Evolutionary conservation across 2,329 filamentous ascomycete species (phyloP).

Genomic region (Fusarium udum): DNA sequence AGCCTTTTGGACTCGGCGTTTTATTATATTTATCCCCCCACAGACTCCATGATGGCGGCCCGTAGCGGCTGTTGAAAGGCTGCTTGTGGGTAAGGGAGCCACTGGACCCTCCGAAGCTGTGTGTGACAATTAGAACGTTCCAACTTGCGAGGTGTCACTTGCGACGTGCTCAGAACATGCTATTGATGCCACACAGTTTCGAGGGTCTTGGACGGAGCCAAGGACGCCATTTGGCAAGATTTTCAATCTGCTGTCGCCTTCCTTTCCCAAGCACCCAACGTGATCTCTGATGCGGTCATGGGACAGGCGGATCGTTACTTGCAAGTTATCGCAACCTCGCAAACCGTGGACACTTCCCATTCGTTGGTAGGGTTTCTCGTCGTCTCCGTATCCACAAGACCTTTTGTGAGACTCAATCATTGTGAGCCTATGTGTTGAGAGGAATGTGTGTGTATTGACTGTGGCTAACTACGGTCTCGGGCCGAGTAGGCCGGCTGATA

Average conservation of each 20-base stretch:
- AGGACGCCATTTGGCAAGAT: background rate
- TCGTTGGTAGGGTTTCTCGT: background rate
- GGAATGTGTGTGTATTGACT: too few relatives aligned
- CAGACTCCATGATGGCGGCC: conserved; percentile 40
- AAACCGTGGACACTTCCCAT: background rate
- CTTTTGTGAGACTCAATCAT: background rate
- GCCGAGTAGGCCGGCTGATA: too few relatives aligned
- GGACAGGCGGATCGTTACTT: conserved; percentile 5
- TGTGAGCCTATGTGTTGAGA: too few relatives aligned
- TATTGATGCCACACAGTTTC: conserved; percentile 32
- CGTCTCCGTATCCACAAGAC: background rate
- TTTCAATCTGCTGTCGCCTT: background rate
- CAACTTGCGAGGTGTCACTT: conserved; percentile 21
- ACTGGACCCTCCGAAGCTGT: conserved; percentile 14
- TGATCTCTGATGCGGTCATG: background rate
- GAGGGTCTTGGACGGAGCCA: background rate
- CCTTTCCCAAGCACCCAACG: background rate
- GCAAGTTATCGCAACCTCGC: background rate
- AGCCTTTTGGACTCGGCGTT: conserved; percentile 21
- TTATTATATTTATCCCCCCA: conserved; percentile 20
- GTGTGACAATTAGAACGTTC: conserved; percentile 20
- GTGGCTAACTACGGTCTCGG: too few relatives aligned
- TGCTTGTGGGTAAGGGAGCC: conserved; percentile 29
- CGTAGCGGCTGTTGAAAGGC: conserved; percentile 39
- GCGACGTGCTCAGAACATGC: conserved; percentile 30